Evolutionary conservation across 768 basidiomycete species (phyloP).

Genomic region (Lepiota subincarnata): DNA sequence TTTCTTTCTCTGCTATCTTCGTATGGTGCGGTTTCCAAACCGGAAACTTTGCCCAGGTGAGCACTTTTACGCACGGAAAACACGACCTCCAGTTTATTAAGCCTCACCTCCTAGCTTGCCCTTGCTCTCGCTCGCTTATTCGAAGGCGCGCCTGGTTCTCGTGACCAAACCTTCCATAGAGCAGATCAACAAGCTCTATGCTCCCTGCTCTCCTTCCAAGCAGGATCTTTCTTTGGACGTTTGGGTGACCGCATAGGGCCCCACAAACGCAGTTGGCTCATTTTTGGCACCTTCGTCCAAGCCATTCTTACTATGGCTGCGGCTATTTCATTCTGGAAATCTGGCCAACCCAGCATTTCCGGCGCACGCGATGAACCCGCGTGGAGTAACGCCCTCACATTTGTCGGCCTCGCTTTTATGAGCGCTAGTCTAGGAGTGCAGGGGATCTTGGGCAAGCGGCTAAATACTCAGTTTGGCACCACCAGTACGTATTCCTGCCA

Average conservation of each 20-base stretch:
- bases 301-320: constrained; percentile 71
- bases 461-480: constrained; percentile 76
- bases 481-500: constrained; percentile 47
- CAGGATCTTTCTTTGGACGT: constrained; percentile 75
- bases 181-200: constrained; percentile 82
- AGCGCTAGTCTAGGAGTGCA: constrained; percentile 82
- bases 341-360: constrained; percentile 52
- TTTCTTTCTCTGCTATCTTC: constrained; percentile 75
- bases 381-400: constrained; percentile 66
- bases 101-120: constrained; percentile 47
- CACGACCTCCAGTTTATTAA: neutral
- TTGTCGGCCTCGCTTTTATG: constrained; percentile 72
- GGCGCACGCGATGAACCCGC: constrained; percentile 54
- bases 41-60: constrained; percentile 67
- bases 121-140: constrained; percentile 83
- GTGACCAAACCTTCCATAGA: constrained; percentile 63
- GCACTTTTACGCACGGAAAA: constrained; percentile 5
- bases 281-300: constrained; percentile 67
- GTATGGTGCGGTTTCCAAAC: constrained; percentile 89
- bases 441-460: constrained; percentile 78
- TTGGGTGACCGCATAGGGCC: constrained; percentile 80
- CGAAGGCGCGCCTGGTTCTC: constrained; percentile 38
- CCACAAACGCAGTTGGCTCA: constrained; percentile 72
- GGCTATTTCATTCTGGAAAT: constrained; percentile 69
- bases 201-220: constrained; percentile 73